These are phyloP conservation scores for Pseudogymnoascus sp. DNA, from an alignment of 2,329 filamentous ascomycete genomes.

Conservation along the genomic window DNA sequence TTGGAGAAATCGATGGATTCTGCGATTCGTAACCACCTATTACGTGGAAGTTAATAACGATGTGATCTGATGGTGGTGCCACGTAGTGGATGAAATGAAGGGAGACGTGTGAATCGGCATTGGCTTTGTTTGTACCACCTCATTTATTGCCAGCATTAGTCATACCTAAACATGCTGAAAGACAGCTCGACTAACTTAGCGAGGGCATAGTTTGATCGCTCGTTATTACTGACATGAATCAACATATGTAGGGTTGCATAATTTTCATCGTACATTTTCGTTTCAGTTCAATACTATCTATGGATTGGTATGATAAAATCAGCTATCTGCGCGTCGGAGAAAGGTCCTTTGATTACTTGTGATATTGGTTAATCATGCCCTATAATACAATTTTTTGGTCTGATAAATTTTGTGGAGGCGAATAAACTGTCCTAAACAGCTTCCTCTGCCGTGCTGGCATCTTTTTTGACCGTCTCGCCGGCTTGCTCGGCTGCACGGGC, in stretches of 20 bases:
- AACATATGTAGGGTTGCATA: background rate
- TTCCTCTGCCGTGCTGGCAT: background rate
- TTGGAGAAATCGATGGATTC: background rate
- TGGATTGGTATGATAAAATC: too few species aligned
- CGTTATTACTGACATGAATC: background rate
- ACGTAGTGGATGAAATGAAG: background rate
- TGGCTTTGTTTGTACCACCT: background rate
- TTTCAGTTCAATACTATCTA: too few species aligned
- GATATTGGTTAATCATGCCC: background rate
- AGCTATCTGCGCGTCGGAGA: background rate
- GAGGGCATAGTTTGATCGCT: background rate
- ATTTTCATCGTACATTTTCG: background rate
- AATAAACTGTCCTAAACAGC: background rate
- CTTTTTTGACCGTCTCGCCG: background rate
- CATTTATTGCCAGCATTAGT: background rate
- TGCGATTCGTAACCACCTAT: background rate
- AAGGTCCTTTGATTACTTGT: background rate
- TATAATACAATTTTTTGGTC: background rate
- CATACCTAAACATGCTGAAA: background rate
- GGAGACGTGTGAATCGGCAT: background rate
- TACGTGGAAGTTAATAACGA: background rate
- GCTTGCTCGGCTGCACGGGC: conserved; percentile 10
- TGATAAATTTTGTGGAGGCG: background rate
- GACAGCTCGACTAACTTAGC: too few species aligned
- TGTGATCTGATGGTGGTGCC: background rate